Percentiles rank a stretch among this genome's conserved stretches.
Evolutionary conservation across 371 early-diverging fungal species (phyloP).

Genomic region (Zancudomyces culisetae): DNA sequence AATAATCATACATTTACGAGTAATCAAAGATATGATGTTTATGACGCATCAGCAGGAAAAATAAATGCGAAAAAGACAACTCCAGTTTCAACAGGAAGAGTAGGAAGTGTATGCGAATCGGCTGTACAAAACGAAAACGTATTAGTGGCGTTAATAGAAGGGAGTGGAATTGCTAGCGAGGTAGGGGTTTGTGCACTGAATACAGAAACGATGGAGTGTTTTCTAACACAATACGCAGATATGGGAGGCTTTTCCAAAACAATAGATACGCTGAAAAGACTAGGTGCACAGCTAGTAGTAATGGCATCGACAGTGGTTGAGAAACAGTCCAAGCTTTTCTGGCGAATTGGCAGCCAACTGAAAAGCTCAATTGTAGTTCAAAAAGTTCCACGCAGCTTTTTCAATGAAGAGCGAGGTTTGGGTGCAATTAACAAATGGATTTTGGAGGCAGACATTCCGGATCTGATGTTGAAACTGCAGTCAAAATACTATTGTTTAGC

Average conservation of each 20-base stretch:
- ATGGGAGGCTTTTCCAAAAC: slow-evolving; percentile 4
- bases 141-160: slow-evolving; percentile 3
- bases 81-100: too few relatives aligned
- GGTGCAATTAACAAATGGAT: slow-evolving; percentile 2
- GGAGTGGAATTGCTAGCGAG: slow-evolving; percentile 4
- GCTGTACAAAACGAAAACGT: background rate
- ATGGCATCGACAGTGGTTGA: background rate
- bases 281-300: background rate
- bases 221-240: slow-evolving; percentile 4
- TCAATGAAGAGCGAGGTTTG: slow-evolving; percentile 3
- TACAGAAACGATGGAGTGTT: background rate
- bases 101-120: too few relatives aligned
- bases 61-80: too few relatives aligned
- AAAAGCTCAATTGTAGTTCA: background rate
- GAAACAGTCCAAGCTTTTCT: background rate
- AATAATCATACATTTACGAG: too few relatives aligned
- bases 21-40: too few relatives aligned
- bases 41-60: too few relatives aligned
- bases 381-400: background rate
- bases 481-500: slow-evolving; percentile 2
- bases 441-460: background rate
- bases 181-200: slow-evolving; percentile 4
- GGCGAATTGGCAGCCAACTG: background rate
- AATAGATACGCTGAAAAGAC: background rate
- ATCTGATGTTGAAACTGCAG: background rate